Evolutionary conservation across 2,329 filamentous ascomycete genomes (phyloP).

Genomic region (Neonectria coccinea): DNA sequence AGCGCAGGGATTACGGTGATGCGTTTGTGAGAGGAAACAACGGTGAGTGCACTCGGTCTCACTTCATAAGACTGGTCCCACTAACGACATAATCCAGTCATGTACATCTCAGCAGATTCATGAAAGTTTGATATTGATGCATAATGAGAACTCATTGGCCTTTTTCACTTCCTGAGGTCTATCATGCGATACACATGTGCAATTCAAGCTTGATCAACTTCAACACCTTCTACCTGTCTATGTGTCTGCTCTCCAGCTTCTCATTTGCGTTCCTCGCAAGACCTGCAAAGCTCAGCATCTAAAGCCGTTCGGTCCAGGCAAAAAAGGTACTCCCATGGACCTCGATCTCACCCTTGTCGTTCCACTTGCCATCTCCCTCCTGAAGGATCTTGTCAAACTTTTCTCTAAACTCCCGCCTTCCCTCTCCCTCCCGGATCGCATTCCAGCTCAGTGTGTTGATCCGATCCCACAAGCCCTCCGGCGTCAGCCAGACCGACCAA

Average conservation of each 20-base stretch:
- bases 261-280: constrained; percentile 40
- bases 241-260: constrained; percentile 19
- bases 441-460: constrained; percentile 77
- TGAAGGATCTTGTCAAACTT: constrained; percentile 67
- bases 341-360: constrained; percentile 71
- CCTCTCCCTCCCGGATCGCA: constrained; percentile 65
- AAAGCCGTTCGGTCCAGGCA: constrained; percentile 69
- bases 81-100: constrained; percentile 60
- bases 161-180: constrained; percentile 8
- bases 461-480: constrained; percentile 72
- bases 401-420: constrained; percentile 60
- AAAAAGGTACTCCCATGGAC: constrained; percentile 74
- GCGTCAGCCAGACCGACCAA: constrained; percentile 64
- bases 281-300: constrained; percentile 38
- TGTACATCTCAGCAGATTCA: constrained; percentile 77
- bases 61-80: background rate
- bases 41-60: constrained; percentile 64
- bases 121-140: constrained; percentile 40
- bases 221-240: background rate
- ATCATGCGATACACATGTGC: background rate
- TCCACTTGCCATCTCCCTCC: constrained; percentile 64
- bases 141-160: constrained; percentile 35
- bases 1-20: constrained; percentile 88
- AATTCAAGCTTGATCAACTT: background rate
- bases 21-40: constrained; percentile 97